Conservation (phyloP, 306 rosid species). For the Bauhinia variegata region DNA sequence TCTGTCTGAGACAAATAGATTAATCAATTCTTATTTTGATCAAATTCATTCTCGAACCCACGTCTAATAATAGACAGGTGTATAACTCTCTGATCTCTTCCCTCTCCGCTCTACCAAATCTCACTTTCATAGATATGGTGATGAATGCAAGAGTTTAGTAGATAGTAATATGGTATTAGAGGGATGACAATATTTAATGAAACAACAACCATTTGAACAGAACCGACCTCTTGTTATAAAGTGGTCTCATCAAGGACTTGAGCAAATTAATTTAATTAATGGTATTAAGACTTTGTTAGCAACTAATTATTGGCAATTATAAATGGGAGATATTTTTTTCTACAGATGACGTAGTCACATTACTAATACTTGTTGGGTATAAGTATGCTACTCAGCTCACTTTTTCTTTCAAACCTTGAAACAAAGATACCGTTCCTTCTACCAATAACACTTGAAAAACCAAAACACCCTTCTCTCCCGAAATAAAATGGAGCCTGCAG, state of each 20-base stretch:
- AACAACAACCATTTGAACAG: slow-evolving; percentile 14
- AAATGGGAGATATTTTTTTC: slow-evolving; percentile 14
- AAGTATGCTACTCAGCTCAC: slow-evolving; percentile 38
- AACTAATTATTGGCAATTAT: slow-evolving; percentile 36
- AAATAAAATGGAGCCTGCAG: slow-evolving; percentile 61
- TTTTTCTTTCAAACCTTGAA: slow-evolving; percentile 34
- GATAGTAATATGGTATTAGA: too few relatives aligned
- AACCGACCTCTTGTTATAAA: background rate
- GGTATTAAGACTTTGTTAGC: slow-evolving; percentile 34
- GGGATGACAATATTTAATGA: slow-evolving; percentile 12
- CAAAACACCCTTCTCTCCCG: too few relatives aligned
- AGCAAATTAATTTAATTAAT: slow-evolving; percentile 25
- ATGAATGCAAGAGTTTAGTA: too few relatives aligned
- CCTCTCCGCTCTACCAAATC: slow-evolving; percentile 11
- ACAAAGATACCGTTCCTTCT: too few relatives aligned
- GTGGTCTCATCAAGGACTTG: slow-evolving; percentile 22
- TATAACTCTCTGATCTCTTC: slow-evolving; percentile 2
- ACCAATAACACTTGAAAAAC: too few relatives aligned
- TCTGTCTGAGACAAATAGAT: slow-evolving; percentile 20
- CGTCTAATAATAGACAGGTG: slow-evolving; percentile 21
- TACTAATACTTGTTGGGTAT: slow-evolving; percentile 34
- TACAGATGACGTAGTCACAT: slow-evolving; percentile 25
- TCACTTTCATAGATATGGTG: background rate
- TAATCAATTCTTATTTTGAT: slow-evolving; percentile 11
- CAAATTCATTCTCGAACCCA: slow-evolving; percentile 19